phyloP scores from a whole-genome alignment of 1,139 yeast genomes.

The Kluyveromyces sp. region DNA sequence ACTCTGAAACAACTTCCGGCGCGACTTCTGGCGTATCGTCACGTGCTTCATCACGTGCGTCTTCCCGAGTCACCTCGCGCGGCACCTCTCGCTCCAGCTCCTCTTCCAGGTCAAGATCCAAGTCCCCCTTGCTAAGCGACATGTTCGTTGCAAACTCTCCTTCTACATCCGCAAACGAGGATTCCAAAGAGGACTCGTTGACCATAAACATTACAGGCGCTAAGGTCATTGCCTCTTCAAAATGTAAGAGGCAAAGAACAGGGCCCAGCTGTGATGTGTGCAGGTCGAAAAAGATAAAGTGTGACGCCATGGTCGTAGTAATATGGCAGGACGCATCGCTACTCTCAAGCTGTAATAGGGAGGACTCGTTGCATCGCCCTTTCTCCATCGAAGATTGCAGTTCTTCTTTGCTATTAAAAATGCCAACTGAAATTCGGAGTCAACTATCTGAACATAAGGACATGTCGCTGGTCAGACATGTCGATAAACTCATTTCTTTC shows the following conservation, averaged over 20 bases:
- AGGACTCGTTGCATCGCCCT: conserved; percentile 3
- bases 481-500: conserved; percentile 26
- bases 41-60: not conserved
- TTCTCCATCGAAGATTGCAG: not conserved
- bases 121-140: not conserved
- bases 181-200: not conserved
- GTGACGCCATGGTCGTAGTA: conserved; percentile 54
- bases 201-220: not conserved
- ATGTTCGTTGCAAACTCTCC: not conserved
- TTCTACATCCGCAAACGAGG: not conserved
- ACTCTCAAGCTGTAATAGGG: not conserved
- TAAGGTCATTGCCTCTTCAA: conserved; percentile 8
- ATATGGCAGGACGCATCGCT: conserved; percentile 17
- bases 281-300: conserved; percentile 63
- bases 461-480: conserved; percentile 20
- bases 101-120: not conserved
- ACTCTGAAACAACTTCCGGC: not conserved
- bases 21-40: not conserved
- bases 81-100: not conserved
- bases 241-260: conserved; percentile 47
- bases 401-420: not conserved
- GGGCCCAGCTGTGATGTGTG: conserved; percentile 76
- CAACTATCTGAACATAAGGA: conserved; percentile 4
- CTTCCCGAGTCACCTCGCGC: not conserved
- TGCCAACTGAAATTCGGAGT: conserved; percentile 2